Percentiles rank a stretch among this genome's conserved stretches.
Evolutionary conservation across 208 protist genomes (phyloP).

Genomic region (Trypanosoma conorhini): DNA sequence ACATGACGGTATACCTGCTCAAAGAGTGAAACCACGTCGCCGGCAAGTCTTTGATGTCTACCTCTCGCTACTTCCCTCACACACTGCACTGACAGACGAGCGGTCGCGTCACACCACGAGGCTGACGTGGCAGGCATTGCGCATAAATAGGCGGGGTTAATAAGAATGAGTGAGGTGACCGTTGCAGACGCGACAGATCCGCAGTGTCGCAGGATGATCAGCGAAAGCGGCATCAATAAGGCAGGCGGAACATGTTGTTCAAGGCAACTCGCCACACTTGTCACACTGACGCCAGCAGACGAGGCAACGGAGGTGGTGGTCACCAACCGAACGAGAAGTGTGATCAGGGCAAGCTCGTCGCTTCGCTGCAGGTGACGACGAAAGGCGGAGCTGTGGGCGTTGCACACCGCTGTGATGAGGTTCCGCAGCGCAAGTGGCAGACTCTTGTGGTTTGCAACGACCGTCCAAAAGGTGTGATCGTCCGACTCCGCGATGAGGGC

Average conservation of each 20-base stretch:
- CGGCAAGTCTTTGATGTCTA: slow-evolving; percentile 74
- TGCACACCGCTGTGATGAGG: slow-evolving; percentile 54
- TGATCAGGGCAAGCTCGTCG: slow-evolving; percentile 45
- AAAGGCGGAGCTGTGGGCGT: slow-evolving; percentile 66
- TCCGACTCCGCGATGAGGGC: slow-evolving; percentile 60
- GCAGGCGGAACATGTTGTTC: slow-evolving; percentile 51
- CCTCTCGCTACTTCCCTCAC: slow-evolving; percentile 66
- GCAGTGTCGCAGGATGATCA: slow-evolving; percentile 62
- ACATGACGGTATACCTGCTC: slow-evolving; percentile 71
- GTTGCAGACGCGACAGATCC: slow-evolving; percentile 54
- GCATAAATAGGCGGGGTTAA: slow-evolving; percentile 64
- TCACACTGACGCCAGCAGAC: slow-evolving; percentile 34
- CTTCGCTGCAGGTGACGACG: slow-evolving; percentile 35
- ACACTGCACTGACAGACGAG: slow-evolving; percentile 56
- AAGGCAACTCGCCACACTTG: slow-evolving; percentile 39
- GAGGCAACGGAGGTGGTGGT: slow-evolving; percentile 45
- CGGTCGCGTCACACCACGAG: slow-evolving; percentile 60
- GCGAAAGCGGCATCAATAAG: slow-evolving; percentile 41
- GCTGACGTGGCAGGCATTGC: slow-evolving; percentile 40
- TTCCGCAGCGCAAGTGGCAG: slow-evolving; percentile 47
- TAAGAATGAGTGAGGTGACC: slow-evolving; percentile 57
- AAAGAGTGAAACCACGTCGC: slow-evolving; percentile 76
- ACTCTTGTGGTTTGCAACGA: slow-evolving; percentile 57
- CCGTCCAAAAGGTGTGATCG: slow-evolving; percentile 85
- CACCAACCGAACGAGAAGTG: slow-evolving; percentile 57